These are phyloP conservation scores for Basipetospora sp. DNA, from an alignment of 2,329 filamentous ascomycete species.

Conservation along the genomic window DNA sequence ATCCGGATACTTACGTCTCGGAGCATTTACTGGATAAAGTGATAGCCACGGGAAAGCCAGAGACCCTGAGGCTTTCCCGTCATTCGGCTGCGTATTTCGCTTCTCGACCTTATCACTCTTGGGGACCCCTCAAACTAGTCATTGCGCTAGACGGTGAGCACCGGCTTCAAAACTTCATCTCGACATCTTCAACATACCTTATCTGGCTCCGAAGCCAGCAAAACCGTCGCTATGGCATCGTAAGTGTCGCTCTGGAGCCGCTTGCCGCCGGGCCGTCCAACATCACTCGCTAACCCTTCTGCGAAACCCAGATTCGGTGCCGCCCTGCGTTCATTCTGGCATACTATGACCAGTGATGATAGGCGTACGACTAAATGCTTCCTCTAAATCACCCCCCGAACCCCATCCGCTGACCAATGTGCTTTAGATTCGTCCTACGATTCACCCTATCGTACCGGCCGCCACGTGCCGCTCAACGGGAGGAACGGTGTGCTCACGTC, in stretches of 20 bases:
- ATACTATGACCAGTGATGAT: constrained; percentile 65
- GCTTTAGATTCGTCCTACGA: constrained; percentile 72
- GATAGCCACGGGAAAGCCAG: background rate
- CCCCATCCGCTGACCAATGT: constrained; percentile 8
- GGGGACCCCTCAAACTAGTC: too few relatives aligned
- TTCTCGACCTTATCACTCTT: too few relatives aligned
- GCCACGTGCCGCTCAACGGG: constrained; percentile 77
- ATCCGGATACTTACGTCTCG: background rate
- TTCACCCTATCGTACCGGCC: constrained; percentile 79
- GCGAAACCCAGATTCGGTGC: constrained; percentile 40
- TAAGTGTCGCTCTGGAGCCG: too few relatives aligned
- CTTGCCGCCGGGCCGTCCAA: too few relatives aligned
- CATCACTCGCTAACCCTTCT: too few relatives aligned
- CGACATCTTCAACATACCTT: too few relatives aligned
- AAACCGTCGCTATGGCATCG: too few relatives aligned
- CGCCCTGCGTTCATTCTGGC: constrained; percentile 85
- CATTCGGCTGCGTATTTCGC: too few relatives aligned
- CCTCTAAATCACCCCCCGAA: constrained; percentile 12
- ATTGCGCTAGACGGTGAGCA: too few relatives aligned
- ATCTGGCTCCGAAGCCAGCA: too few relatives aligned
- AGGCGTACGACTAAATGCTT: constrained; percentile 36
- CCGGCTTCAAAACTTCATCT: too few relatives aligned
- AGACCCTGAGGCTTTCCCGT: background rate
- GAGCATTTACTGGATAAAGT: constrained; percentile 3
- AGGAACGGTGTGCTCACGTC: constrained; percentile 72